Percentiles rank a stretch among this genome's conserved stretches.
phyloP scores from a whole-genome alignment of 169 alveolate species.

The Theileria annulata region DNA sequence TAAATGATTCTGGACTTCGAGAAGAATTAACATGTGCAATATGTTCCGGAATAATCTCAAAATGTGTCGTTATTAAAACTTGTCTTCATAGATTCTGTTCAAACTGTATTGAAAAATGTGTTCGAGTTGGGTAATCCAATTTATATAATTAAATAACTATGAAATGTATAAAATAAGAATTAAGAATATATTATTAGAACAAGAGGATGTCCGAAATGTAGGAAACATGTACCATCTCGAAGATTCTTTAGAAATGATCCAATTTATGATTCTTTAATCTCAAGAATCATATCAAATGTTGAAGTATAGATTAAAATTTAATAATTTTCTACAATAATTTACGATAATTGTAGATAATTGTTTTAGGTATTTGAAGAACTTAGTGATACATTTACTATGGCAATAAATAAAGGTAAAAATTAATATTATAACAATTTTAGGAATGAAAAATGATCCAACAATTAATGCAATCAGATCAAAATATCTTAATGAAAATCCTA shows the following conservation, averaged over 20 bases:
- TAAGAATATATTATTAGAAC: constrained; percentile 25
- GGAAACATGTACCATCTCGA: constrained; percentile 77
- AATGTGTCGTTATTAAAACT: constrained; percentile 74
- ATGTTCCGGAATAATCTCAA: constrained; percentile 54
- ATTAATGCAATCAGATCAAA: constrained; percentile 18
- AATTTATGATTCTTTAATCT: constrained; percentile 66
- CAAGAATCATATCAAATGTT: constrained; percentile 69
- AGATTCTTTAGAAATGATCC: constrained; percentile 70
- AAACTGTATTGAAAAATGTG: constrained; percentile 80
- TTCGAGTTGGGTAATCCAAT: constrained; percentile 70
- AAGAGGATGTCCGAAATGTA: constrained; percentile 81
- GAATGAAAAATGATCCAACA: constrained; percentile 35
- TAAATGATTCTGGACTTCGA: constrained; percentile 31
- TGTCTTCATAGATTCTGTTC: constrained; percentile 83
- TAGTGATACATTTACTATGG: constrained; percentile 37
- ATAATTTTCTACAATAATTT: neutral
- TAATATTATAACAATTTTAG: neutral
- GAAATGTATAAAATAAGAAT: neutral
- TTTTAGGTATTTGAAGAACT: constrained; percentile 41
- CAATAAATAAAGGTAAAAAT: constrained; percentile 23
- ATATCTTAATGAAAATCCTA: constrained; percentile 8
- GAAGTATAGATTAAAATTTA: constrained; percentile 21
- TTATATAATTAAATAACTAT: neutral
- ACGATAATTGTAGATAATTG: too few relatives aligned
- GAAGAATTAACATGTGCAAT: constrained; percentile 46